These are phyloP conservation scores for Rhododendron kiyosumense DNA, from an alignment of 148 eudicot species.

Conservation along the genomic window DNA sequence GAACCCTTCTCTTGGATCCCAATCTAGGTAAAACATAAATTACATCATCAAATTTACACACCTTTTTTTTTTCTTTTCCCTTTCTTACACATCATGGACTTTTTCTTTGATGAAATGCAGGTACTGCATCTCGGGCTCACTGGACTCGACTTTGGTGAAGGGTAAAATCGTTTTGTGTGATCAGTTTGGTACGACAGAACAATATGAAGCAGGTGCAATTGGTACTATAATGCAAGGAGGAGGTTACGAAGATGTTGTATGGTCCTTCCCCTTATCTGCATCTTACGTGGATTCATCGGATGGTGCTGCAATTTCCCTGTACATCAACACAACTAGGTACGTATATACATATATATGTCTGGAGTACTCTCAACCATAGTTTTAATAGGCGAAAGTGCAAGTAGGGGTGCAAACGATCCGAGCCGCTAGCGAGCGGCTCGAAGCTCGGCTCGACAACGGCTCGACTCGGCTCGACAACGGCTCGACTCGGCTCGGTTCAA, in stretches of 20 bases:
- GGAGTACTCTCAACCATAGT: neutral
- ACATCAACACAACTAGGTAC: neutral
- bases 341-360: neutral
- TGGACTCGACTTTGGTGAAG: neutral
- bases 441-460: too few relatives aligned
- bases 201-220: neutral
- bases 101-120: neutral
- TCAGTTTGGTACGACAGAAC: neutral
- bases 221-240: neutral
- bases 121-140: neutral
- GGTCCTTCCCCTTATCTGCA: neutral
- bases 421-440: too few relatives aligned
- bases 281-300: neutral
- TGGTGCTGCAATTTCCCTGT: neutral
- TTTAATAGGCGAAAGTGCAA: too few relatives aligned
- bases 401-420: too few relatives aligned
- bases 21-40: neutral
- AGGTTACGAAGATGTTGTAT: neutral
- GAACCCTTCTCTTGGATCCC: neutral
- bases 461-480: too few relatives aligned
- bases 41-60: neutral
- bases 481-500: too few relatives aligned
- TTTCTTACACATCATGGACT: neutral
- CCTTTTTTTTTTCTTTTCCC: neutral
- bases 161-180: neutral